Percentiles rank a stretch among this genome's conserved stretches.
phyloP scores from a whole-genome alignment of 2,329 filamentous ascomycete species.

The Pyrenophora seminiperda region DNA sequence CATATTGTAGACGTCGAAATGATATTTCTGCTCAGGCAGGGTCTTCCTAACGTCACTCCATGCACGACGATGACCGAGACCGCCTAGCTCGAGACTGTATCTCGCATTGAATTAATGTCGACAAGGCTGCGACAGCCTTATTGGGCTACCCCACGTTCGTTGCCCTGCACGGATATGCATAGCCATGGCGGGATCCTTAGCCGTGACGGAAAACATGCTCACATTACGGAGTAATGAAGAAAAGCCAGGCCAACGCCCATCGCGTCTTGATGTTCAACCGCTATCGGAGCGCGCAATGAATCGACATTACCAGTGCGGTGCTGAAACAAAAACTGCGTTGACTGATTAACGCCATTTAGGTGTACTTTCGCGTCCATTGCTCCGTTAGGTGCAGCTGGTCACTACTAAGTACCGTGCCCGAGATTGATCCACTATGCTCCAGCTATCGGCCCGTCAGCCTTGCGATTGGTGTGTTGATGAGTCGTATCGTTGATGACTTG shows the following conservation, averaged over 20 bases:
- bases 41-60: conserved; percentile 7
- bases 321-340: too few species aligned
- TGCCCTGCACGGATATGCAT: neutral
- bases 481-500: too few species aligned
- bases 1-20: neutral
- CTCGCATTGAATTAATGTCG: neutral
- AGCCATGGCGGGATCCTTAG: conserved; percentile 15
- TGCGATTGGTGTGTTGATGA: too few species aligned
- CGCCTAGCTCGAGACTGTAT: neutral
- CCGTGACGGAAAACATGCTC: neutral
- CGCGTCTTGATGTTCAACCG: neutral
- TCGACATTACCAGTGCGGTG: too few species aligned
- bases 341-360: too few species aligned
- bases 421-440: too few species aligned
- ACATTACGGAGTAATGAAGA: too few species aligned
- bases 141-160: neutral
- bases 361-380: too few species aligned
- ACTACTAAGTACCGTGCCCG: too few species aligned
- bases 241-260: neutral
- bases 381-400: too few species aligned
- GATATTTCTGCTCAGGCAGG: conserved; percentile 2
- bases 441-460: too few species aligned
- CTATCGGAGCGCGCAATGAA: neutral
- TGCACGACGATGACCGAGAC: conserved; percentile 3
- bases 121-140: conserved; percentile 2